Base-by-base conservation (phyloP, 2,329 filamentous ascomycete species). In the Xylariomycetidae sp. region DNA sequence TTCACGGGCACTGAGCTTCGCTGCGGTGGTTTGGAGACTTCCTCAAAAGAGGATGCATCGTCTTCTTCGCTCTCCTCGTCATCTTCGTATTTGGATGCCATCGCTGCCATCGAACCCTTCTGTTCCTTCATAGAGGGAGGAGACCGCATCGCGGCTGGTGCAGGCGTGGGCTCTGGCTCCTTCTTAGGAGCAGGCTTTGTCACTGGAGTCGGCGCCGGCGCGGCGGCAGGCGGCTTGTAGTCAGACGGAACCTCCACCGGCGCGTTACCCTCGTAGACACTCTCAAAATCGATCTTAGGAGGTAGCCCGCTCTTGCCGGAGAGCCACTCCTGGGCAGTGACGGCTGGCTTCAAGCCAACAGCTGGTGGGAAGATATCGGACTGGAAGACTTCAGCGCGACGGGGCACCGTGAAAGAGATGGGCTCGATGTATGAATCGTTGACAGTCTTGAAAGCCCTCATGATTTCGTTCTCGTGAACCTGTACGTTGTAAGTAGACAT, bases 401-500 rank as follows among this genome's bases (percentile, higher is more conserved):
- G 81, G 30, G 92, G 92, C 2, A 97, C 92, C 34, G 94, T 94
- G 67, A 98, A 98, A 2, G 92, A 95, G 55, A 98, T 85, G 25
- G 92, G 92, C 65, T 98, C 92, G 51, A 98, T 88, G 66, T 94
- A 95, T 29, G 69, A 62, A 58, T 98, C 92, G 62, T 89, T 94
- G 60, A 97, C 86, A 0, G 92, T 97, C 76, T 98, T 98, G 78
- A 86, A 98, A 27, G 85, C 89, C 48, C 89, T 82, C 73, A 94
- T 89, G 33, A 96, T 77, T 60, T 98, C 92, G 58, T 97, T 97
- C 48, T 97, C 92, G 62, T 96, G 89, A 30, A 94, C 74, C 80
- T 84, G 10, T 42, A 23, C 20, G n/a, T n/a, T n/a, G 20, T 23
- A 23, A 23, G 8, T 23, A 8, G 20, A 23, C n/a, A 23, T n/a